Evolutionary conservation across 163 green algal species (phyloP), one percentile per base, ranked within the genome.

Genomic region (Scenedesmus sp.): DNA sequence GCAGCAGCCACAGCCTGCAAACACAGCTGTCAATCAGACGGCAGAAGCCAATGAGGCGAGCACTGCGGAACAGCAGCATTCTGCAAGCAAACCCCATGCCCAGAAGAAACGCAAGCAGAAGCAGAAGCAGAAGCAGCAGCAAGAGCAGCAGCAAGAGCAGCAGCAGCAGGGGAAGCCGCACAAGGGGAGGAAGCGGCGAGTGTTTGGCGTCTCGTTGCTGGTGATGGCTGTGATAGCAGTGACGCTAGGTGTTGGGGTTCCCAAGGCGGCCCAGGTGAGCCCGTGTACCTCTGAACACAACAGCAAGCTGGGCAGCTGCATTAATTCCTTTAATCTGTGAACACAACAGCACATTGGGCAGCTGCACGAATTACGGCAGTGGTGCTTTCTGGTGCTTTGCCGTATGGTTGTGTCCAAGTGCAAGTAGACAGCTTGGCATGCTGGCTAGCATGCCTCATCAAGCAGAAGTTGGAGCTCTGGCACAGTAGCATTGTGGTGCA

Each of bases 111-210:
- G 40, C 79, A 35, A 85, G 26, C 43, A 85, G 37, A 37, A 65
- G 35, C 59, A 89, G 59, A 33, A 89, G 37, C 59, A 88, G 51
- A 13, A 81, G 4, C n/a, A 85, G 86, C 89, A 51, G 81, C 68
- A 59, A 18, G 76, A 87, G 30, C 73, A 82, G 24, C 59, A 43
- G 44, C 85, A 72, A 18, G n/a, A 56, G 16, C 51, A 53, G 42
- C 20, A 33, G 37, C 3, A 83, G 43, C 86, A 91, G 26, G 33
- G 61, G 5, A 80, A 87, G 40, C 43, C 43, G 53, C 24, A 59
- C 30, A 46, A 46, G 7, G 43, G 79, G 16, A 86, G 30, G 13
- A 87, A 84, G 30, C 72, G 87, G 37, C 70, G 37, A 18, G 76
- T 35, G 16, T 35, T 87, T 46, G 87, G 87, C 15, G 30, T 86